Base-by-base conservation (phyloP, 148 eudicot species). In the Rhododendron williamsianum region DNA sequence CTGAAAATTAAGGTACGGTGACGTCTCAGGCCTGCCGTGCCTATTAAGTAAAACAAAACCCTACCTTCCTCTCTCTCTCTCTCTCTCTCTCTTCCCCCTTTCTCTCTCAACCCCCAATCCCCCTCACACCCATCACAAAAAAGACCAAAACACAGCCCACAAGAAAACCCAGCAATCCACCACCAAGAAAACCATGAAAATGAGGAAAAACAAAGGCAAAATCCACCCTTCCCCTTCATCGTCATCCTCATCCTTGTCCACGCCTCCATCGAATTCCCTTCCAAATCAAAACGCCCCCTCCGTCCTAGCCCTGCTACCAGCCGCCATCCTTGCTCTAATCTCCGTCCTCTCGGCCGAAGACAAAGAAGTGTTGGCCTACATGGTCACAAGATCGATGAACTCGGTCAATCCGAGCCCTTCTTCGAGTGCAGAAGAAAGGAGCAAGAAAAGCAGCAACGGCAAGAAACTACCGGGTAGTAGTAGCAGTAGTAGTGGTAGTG, bases 161-260 rank as follows among this genome's bases (percentile, higher is more conserved):
- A 49, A 79, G 18, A 3, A 51, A 79, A 49, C 54, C 82, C 82
- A 19, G 2, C 35, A 54, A 19, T 27, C 63, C n/a, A 6, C 43
- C 8, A 0, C 81, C 81, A 65, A 65, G 1, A 3, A 76, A 71
- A 74, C 27, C 45, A 93, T 92, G 95, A 92, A 91, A 86, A 89
- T 92, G 83, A 91, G 92, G 86, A 67, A 67, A 67, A 90, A 88
- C 92, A 93, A 92, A 88, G 98, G 98, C 82, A 95, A 95, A 90
- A 91, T 95, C 15, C 91, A 93, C 76, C 98, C 98, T 2, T 92
- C 94, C 21, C 92, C 92, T 7, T 49, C 87, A 1, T 43, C 60
- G 8, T 38, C 49, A 9, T 56, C 88, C 0, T 21, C 54, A 54
- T 18, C 56, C 56, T 51, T 12, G 2, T 27, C 52, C 4, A 6